These are phyloP conservation scores for Melastoma malabathricum DNA, from an alignment of 345 rosid genomes.

Conservation along the genomic window DNA sequence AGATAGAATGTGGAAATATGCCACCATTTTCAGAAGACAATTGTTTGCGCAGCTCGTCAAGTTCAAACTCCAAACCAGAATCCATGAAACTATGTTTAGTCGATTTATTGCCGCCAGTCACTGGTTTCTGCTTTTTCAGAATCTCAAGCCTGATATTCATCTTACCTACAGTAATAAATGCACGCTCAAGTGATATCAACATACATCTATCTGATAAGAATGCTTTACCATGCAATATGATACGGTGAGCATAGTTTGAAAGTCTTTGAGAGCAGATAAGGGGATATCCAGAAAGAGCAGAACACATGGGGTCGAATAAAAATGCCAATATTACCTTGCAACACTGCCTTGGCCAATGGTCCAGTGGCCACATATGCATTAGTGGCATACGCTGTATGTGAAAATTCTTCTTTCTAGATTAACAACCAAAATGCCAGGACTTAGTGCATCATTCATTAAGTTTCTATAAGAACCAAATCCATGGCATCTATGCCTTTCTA, in stretches of 20 bases:
- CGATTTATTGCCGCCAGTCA: constrained; percentile 18
- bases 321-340: constrained; percentile 44
- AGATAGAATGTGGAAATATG: constrained; percentile 75
- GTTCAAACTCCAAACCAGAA: constrained; percentile 52
- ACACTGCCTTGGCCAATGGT: constrained; percentile 56
- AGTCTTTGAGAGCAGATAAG: too few species aligned
- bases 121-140: constrained; percentile 26
- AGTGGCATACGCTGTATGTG: constrained; percentile 88
- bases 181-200: constrained; percentile 1
- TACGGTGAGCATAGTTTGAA: background rate
- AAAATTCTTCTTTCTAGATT: constrained; percentile 81
- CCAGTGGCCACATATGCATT: constrained; percentile 81
- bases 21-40: constrained; percentile 52
- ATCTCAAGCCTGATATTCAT: constrained; percentile 52
- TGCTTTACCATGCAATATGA: background rate
- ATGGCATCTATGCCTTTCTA: too few species aligned
- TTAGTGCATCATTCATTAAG: background rate
- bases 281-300: background rate
- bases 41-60: constrained; percentile 69
- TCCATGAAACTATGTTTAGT: constrained; percentile 26
- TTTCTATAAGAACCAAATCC: too few species aligned
- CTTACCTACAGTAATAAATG: constrained; percentile 24
- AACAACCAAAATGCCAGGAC: constrained; percentile 3
- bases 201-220: background rate
- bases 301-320: background rate